phyloP scores from a whole-genome alignment of 345 rosid genomes.

The Boechera divaricarpa region DNA sequence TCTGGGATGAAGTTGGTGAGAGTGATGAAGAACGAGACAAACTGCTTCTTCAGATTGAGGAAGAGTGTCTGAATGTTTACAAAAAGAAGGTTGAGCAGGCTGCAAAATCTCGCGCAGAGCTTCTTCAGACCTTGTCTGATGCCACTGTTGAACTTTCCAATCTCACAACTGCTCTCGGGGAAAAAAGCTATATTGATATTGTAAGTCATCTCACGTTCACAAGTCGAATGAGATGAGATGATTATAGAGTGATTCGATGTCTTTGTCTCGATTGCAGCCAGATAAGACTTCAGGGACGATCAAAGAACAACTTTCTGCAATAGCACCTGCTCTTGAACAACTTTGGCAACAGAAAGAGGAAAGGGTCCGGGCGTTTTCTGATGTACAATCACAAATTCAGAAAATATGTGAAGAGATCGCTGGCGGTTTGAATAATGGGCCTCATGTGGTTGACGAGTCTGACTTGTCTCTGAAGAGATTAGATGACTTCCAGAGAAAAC shows the following conservation, averaged over 20 bases:
- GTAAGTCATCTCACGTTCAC: conserved; percentile 56
- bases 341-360: conserved; percentile 93
- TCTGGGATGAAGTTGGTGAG: conserved; percentile 99
- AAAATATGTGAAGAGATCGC: conserved; percentile 88
- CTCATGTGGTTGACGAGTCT: conserved; percentile 79
- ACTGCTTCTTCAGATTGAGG: conserved; percentile 91
- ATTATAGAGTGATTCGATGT: background rate
- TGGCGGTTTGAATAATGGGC: conserved; percentile 59
- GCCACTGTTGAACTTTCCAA: conserved; percentile 79
- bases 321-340: conserved; percentile 90
- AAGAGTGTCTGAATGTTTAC: conserved; percentile 92
- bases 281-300: conserved; percentile 82
- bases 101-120: conserved; percentile 82
- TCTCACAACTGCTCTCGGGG: conserved; percentile 85
- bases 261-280: conserved; percentile 59
- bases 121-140: conserved; percentile 86
- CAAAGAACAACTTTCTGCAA: conserved; percentile 93
- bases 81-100: conserved; percentile 92
- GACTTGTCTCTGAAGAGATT: conserved; percentile 83
- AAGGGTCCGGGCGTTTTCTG: conserved; percentile 76
- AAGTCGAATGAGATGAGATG: conserved; percentile 17
- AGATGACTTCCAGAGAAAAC: conserved; percentile 72
- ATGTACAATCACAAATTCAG: conserved; percentile 86
- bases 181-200: conserved; percentile 63
- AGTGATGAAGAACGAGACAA: conserved; percentile 91